Base-by-base conservation (phyloP, 495 filamentous ascomycete genomes). In the Haplographium delicatum region DNA sequence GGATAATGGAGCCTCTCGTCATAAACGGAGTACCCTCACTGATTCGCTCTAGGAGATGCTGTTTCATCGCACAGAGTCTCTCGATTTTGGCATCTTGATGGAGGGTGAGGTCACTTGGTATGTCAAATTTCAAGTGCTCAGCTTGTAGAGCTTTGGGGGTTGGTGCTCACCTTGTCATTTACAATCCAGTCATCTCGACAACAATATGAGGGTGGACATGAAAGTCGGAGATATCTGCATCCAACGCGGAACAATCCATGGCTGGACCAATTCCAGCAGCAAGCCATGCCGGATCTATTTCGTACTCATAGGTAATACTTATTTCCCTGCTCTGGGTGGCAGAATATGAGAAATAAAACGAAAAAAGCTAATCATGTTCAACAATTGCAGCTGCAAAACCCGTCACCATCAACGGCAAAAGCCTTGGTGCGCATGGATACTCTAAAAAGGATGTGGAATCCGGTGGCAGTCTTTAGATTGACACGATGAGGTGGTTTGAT, bases 71-170 rank as follows among this genome's bases (percentile, higher is more conserved):
- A 88, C 86, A 3, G 71, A 81, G 60, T 82, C 75, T 18, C 63
- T 91, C 4, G 87, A 91, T 52, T 89, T 84, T 44, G 85, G 85
- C 1, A 73, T 88, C 50, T 76, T 91, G 22, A 46, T 90, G 9
- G 85, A 89, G 62, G 87, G 87, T 0, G 63, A 77, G 59, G 59
- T 84, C n/a, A 31, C 28, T 13, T 31, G 28, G 28, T 31, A n/a
- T n/a, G n/a, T n/a, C n/a, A 7, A 31, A 31, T 31, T 13, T 31
- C 28, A 7, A 7, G 7, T 31, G 7, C 28, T 31, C 7, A 7
- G 7, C 7, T 31, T 31, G 28, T 31, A 7, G 28, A 31, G 28
- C 28, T 31, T 31, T n/a, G n/a, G n/a, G n/a, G n/a, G n/a, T n/a
- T n/a, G n/a, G n/a, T n/a, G n/a, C n/a, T n/a, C n/a, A n/a, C n/a